Evolutionary conservation across 2,329 filamentous ascomycete genomes (phyloP).

Genomic region (Emmonsiellopsis sp.): DNA sequence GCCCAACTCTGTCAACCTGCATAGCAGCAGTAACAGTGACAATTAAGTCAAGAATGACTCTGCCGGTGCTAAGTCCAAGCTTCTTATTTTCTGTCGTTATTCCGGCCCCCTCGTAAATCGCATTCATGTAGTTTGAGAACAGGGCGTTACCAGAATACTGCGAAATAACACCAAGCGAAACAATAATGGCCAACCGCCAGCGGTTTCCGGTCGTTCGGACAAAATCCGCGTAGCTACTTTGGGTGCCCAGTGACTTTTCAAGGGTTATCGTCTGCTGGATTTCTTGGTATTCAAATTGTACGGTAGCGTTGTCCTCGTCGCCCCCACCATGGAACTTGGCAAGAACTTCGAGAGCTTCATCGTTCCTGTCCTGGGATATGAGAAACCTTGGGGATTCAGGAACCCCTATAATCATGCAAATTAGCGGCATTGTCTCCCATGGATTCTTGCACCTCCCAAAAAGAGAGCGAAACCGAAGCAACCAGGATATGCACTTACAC

Average conservation of each 20-base stretch:
- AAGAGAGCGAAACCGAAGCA: background rate
- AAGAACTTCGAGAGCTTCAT: constrained; percentile 53
- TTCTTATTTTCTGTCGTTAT: constrained; percentile 49
- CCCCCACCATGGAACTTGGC: constrained; percentile 56
- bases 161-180: constrained; percentile 57
- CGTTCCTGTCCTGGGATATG: constrained; percentile 52
- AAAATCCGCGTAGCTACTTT: constrained; percentile 51
- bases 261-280: constrained; percentile 55
- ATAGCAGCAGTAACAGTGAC: constrained; percentile 46
- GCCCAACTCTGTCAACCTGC: constrained; percentile 45
- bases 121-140: constrained; percentile 57
- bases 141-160: constrained; percentile 61
- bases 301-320: constrained; percentile 47
- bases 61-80: constrained; percentile 26
- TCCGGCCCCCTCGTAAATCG: constrained; percentile 52
- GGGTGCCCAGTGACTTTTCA: constrained; percentile 42
- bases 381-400: constrained; percentile 56
- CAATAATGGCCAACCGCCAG: constrained; percentile 51
- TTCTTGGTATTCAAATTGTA: constrained; percentile 58
- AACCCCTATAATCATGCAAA: background rate
- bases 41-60: constrained; percentile 16
- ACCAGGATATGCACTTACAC: constrained; percentile 1
- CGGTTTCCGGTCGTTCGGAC: constrained; percentile 54
- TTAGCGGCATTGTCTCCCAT: background rate
- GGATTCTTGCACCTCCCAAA: background rate